Base-by-base conservation (phyloP, 2,329 filamentous ascomycete genomes). In the Scedosporium dehoogii region DNA sequence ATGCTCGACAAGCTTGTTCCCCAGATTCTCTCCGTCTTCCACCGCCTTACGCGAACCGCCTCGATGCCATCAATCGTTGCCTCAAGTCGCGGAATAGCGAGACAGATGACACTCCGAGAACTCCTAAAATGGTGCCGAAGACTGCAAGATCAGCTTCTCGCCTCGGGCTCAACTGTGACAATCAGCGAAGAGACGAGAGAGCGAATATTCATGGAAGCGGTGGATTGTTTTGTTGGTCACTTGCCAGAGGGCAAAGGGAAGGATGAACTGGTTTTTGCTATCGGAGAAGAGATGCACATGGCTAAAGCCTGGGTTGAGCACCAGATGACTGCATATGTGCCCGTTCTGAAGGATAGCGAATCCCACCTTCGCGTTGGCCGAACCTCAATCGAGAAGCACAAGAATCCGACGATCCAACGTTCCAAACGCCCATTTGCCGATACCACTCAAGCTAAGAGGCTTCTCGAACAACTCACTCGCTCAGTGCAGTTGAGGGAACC, bases 91-190 rank as follows among this genome's bases (percentile, higher is more conserved):
- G 79, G 73, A 6, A 72, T 77, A 68, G 73, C 76, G 44, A 74
- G 83, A 10, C 83, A 88, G 63, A 81, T 85, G 33, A 90, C 85
- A 38, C 81, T 90, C 29, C 81, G 89, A 67, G 94, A 97, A 73
- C 78, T 99, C 9, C 79, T 99, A 62, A 97, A 97, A 72, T 96
- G 94, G 88, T 96, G 92, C 69, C 84, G 85, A 57, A 85, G 94
- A 64, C 78, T 97, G 23, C 81, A 86, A 59, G 79, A 83, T 60
- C 83, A 91, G 16, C 77, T 97, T 23, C 70, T 80, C 62, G 73
- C 80, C 7, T 59, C 61, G 1, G 61, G 55, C 12, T 41, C 42
- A 4, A 53, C 60, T 7, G 4, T 42, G 27, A 56, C 53, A 4
- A 58, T 58, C 16, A 85, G 81, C n/a, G 89, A 93, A 68, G 83